Evolutionary conservation across 2,329 filamentous ascomycete genomes (phyloP).

Genomic region (Claviceps maximensis): DNA sequence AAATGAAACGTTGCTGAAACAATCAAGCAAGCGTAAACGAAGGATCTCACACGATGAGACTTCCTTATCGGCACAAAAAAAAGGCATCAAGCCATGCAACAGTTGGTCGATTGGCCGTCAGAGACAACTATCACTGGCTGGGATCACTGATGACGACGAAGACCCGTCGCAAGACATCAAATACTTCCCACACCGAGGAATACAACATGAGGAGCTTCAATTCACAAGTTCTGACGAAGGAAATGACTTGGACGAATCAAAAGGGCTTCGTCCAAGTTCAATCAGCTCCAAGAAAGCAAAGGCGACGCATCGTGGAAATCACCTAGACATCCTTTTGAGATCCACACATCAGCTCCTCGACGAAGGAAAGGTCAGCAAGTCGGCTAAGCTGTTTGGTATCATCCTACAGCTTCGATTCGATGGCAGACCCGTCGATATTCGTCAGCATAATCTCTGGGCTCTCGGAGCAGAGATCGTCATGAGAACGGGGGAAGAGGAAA

Average conservation of each 20-base stretch:
- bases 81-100: constrained; percentile 41
- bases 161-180: constrained; percentile 23
- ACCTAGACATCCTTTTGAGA: constrained; percentile 54
- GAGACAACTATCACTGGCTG: constrained; percentile 39
- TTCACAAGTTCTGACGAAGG: constrained; percentile 27
- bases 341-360: constrained; percentile 62
- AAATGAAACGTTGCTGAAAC: not conserved
- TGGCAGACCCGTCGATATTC: constrained; percentile 47
- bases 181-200: constrained; percentile 39
- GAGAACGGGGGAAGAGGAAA: constrained; percentile 34
- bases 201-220: constrained; percentile 5
- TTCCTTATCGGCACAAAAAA: constrained; percentile 12
- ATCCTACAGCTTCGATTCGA: constrained; percentile 43
- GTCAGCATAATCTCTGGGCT: constrained; percentile 61
- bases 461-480: constrained; percentile 77
- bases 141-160: constrained; percentile 34
- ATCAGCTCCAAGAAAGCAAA: constrained; percentile 6
- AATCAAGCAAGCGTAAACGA: constrained; percentile 4
- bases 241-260: constrained; percentile 21
- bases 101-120: constrained; percentile 40
- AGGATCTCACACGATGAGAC: not conserved
- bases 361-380: constrained; percentile 55
- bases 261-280: not conserved
- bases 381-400: constrained; percentile 62
- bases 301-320: constrained; percentile 20